Evolutionary conservation across 345 rosid genomes (phyloP).

Genomic region (Populus ilicifolia): DNA sequence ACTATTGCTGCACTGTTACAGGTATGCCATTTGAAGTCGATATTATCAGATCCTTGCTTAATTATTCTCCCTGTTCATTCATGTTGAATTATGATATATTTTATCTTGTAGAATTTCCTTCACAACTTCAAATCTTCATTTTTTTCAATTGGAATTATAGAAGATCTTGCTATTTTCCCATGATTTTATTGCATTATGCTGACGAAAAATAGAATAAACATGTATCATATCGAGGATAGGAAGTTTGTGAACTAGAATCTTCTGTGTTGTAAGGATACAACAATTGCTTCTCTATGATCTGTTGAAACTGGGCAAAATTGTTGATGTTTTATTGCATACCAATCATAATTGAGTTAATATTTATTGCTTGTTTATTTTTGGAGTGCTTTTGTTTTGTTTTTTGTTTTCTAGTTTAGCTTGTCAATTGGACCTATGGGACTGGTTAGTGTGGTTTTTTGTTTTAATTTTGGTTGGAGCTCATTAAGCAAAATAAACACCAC

Average conservation of each 20-base stretch:
- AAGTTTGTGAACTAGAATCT: not conserved
- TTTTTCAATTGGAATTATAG: not conserved
- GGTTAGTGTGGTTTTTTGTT: not conserved
- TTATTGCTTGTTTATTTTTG: not conserved
- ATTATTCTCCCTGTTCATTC: not conserved
- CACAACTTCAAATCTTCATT: not conserved
- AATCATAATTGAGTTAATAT: not conserved
- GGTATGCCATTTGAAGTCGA: slow-evolving; percentile 41
- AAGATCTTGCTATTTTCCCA: not conserved
- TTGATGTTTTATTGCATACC: not conserved
- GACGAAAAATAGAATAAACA: not conserved
- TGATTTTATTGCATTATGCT: not conserved
- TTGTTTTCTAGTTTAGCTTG: not conserved
- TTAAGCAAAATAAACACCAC: not conserved
- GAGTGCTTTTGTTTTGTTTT: not conserved
- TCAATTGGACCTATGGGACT: not conserved
- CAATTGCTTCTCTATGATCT: not conserved
- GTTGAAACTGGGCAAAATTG: not conserved
- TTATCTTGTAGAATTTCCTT: not conserved
- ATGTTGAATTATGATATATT: not conserved
- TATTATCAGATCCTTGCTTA: not conserved
- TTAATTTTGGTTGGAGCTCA: not conserved
- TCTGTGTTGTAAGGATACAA: not conserved
- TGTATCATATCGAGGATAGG: not conserved
- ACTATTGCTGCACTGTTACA: slow-evolving; percentile 74